Evolutionary conservation across 2,329 filamentous ascomycete species (phyloP).

Genomic region (Achaetomium macrosporum): DNA sequence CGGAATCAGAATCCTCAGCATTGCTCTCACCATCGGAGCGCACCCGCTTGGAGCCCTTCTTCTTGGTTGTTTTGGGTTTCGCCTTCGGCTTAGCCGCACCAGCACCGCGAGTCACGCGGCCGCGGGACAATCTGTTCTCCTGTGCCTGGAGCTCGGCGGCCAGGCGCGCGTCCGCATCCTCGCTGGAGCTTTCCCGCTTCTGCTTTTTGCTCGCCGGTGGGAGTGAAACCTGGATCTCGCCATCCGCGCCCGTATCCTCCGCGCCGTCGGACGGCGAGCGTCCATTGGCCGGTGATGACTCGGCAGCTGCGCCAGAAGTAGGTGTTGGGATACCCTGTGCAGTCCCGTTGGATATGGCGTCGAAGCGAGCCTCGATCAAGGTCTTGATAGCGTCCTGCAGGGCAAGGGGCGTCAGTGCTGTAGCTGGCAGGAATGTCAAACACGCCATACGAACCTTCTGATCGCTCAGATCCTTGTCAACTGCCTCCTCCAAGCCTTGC

Average conservation of each 20-base stretch:
- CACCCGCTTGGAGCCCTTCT: constrained; percentile 72
- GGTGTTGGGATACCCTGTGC: constrained; percentile 41
- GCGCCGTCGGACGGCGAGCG: constrained; percentile 29
- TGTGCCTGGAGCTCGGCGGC: constrained; percentile 88
- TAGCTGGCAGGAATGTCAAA: not conserved
- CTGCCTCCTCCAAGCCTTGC: constrained; percentile 47
- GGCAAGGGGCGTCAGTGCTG: constrained; percentile 1
- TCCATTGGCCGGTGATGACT: constrained; percentile 25
- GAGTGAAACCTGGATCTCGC: constrained; percentile 44
- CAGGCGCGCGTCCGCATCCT: constrained; percentile 78
- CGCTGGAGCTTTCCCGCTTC: constrained; percentile 51
- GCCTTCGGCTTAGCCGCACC: constrained; percentile 57
- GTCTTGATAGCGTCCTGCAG: constrained; percentile 61
- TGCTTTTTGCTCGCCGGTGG: constrained; percentile 59
- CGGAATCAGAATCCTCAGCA: constrained; percentile 54
- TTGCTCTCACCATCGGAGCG: constrained; percentile 77
- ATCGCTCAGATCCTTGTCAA: constrained; percentile 52
- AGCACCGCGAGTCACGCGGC: constrained; percentile 71
- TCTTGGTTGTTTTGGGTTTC: constrained; percentile 57
- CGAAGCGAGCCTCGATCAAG: constrained; percentile 69
- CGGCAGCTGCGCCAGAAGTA: constrained; percentile 33
- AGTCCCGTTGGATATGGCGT: constrained; percentile 54
- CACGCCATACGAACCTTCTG: constrained; percentile 46
- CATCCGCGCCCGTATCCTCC: constrained; percentile 30
- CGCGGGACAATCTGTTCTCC: constrained; percentile 66